A percentile compares a stretch with the other conserved stretches of the same genome.
Evolutionary conservation across 2,329 filamentous ascomycete species (phyloP).

Genomic region (Simplicillium aogashimaense): DNA sequence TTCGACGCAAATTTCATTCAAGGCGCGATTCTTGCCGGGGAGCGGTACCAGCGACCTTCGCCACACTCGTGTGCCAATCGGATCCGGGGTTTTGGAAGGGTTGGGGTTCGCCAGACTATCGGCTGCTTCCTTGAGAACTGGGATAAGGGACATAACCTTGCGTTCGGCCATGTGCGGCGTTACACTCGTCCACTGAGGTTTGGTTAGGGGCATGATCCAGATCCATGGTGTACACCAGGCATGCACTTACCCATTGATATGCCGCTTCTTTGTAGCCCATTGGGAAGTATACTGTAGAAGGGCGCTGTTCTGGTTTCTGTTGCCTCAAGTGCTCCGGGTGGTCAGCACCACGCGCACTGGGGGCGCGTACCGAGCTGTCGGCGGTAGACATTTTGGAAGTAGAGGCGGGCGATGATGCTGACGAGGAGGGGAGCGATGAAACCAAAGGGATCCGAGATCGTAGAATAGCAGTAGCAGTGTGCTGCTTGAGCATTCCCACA

Average conservation of each 20-base stretch:
- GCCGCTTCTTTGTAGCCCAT: conserved; percentile 87
- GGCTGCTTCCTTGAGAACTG: conserved; percentile 69
- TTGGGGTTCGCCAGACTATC: conserved; percentile 45
- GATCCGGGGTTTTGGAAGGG: conserved; percentile 50
- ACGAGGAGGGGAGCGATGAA: conserved; percentile 13
- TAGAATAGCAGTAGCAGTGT: conserved; percentile 26
- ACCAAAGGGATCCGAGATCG: conserved; percentile 28
- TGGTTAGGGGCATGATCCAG: conserved; percentile 2
- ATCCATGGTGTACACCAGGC: neutral
- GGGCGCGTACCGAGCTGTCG: conserved; percentile 16
- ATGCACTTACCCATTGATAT: conserved; percentile 68
- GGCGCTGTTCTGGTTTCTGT: conserved; percentile 16
- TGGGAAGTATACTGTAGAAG: conserved; percentile 54
- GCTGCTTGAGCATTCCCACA: conserved; percentile 35
- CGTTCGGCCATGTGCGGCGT: conserved; percentile 79
- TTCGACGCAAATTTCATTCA: conserved; percentile 92
- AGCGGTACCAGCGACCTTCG: conserved; percentile 75
- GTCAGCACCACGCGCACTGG: conserved; percentile 11
- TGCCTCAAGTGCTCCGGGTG: conserved; percentile 11
- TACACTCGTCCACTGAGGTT: conserved; percentile 67
- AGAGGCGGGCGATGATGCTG: conserved; percentile 10
- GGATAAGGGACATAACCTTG: conserved; percentile 76
- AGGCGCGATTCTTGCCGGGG: conserved; percentile 71
- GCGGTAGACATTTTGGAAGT: conserved; percentile 22
- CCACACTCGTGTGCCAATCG: conserved; percentile 79